Evolutionary conservation across 2,329 filamentous ascomycete genomes (phyloP).

Genomic region (Leptodontidium sp.): DNA sequence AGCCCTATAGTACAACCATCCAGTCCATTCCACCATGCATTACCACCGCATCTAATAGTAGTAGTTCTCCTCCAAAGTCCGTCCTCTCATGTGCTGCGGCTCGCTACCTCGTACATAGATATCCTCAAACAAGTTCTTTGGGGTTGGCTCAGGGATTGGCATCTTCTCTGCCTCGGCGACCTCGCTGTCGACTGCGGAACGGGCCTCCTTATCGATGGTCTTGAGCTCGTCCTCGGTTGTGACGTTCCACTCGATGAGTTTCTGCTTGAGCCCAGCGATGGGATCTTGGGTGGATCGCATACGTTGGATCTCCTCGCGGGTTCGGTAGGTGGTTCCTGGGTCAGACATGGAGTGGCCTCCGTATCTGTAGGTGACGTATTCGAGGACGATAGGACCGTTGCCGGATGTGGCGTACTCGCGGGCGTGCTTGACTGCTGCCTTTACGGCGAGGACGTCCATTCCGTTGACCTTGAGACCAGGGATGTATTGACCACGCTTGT

Average conservation of each 20-base stretch:
- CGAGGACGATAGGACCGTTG: slow-evolving; percentile 93
- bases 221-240: slow-evolving; percentile 95
- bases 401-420: slow-evolving; percentile 85
- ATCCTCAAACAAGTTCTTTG: slow-evolving; percentile 92
- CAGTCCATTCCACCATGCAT: neutral
- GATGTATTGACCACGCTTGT: slow-evolving; percentile 99
- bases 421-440: slow-evolving; percentile 93
- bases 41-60: slow-evolving; percentile 54
- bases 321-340: slow-evolving; percentile 98
- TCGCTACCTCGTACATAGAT: slow-evolving; percentile 92
- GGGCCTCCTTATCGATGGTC: slow-evolving; percentile 92
- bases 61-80: slow-evolving; percentile 91
- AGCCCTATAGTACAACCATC: slow-evolving; percentile 16
- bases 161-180: slow-evolving; percentile 91
- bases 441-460: slow-evolving; percentile 98
- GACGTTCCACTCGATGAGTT: slow-evolving; percentile 95
- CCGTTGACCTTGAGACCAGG: slow-evolving; percentile 99
- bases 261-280: slow-evolving; percentile 97
- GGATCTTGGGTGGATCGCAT: slow-evolving; percentile 99
- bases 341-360: slow-evolving; percentile 99
- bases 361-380: slow-evolving; percentile 99
- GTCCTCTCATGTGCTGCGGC: slow-evolving; percentile 86
- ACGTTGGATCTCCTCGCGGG: slow-evolving; percentile 98
- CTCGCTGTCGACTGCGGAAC: slow-evolving; percentile 85
- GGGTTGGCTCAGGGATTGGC: slow-evolving; percentile 77